phyloP scores from a whole-genome alignment of 2,329 filamentous ascomycete species.

The Botrytis pseudocinerea region DNA sequence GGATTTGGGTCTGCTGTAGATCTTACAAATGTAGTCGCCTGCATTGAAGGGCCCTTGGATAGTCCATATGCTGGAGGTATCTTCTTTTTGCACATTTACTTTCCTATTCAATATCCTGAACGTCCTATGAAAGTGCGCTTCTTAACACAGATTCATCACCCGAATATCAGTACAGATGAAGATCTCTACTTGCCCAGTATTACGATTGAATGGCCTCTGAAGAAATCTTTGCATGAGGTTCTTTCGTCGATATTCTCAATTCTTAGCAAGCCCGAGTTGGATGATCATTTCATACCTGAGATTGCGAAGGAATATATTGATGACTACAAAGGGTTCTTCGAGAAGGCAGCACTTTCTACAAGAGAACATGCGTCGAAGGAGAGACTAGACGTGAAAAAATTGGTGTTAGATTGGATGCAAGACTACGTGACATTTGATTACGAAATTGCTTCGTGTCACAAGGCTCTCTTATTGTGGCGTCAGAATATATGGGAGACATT shows the following conservation, averaged over 20 bases:
- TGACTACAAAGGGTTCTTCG: background rate
- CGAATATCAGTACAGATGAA: background rate
- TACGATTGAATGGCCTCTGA: background rate
- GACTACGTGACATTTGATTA: background rate
- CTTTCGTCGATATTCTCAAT: background rate
- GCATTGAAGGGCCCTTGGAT: background rate
- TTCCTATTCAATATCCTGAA: background rate
- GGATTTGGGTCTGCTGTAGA: background rate
- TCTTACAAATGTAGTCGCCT: background rate
- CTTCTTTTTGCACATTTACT: slow-evolving; percentile 9
- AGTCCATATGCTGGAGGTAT: background rate
- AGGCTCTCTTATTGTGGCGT: background rate
- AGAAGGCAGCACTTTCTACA: background rate
- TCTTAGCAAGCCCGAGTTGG: background rate
- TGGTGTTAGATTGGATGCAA: background rate
- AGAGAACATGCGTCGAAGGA: background rate
- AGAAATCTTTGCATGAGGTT: background rate
- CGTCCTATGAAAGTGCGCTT: background rate
- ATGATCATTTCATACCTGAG: background rate
- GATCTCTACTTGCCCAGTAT: background rate
- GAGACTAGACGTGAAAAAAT: background rate
- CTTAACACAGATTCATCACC: background rate
- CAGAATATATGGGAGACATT: background rate
- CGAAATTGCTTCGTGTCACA: background rate
- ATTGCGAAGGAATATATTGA: background rate